Base-by-base conservation (phyloP, 139 green algal genomes). In the Chlorella ohadii region DNA sequence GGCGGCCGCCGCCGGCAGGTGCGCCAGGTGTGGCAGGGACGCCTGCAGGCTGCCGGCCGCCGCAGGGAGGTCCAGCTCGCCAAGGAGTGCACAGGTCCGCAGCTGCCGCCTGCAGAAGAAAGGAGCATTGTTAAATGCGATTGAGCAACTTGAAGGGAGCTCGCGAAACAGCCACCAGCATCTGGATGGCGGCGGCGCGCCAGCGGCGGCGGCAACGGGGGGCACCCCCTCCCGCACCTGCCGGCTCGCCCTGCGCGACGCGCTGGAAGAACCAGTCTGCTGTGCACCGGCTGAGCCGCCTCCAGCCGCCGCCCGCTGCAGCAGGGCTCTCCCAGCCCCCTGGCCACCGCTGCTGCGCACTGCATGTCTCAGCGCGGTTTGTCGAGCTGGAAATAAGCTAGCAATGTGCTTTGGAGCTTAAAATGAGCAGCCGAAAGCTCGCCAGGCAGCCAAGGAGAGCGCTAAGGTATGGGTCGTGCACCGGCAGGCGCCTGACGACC, bases 221-320 rank as follows among this genome's bases (percentile, higher is more conserved):
- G 59, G 23, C 0, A 39, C 25, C 4, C 19, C 23, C 25, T 3
- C 11, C 0, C 76, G 65, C 76, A 82, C 76, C 76, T 82, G 76
- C 59, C n/a, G 9, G 76, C 23, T 27, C 73, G n/a, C 27, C 73
- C 51, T 19, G 22, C 47, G 19, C 76, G 36, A 23, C 76, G 57
- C 0, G 59, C 76, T 7, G 59, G 57, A 12, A 72, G 76, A 13
- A 28, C 28, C 38, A 39, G 3, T 3, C 36, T 56, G 57, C 59
- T 41, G 47, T 33, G 36, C 4, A 39, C 9, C 25, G 55, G 41
- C 39, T 61, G 36, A 16, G 27, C 1, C 22, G 74, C 74, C 20
- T 82, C 76, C 38, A 72, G 27, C 16, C 56, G 36, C 19, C 59
- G 36, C 55, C 34, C 36, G 76, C 59, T 82, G 76, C 76, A 72